Base-by-base conservation (phyloP, 1,284 basidiomycete species). In the Hemileia vastatrix region DNA sequence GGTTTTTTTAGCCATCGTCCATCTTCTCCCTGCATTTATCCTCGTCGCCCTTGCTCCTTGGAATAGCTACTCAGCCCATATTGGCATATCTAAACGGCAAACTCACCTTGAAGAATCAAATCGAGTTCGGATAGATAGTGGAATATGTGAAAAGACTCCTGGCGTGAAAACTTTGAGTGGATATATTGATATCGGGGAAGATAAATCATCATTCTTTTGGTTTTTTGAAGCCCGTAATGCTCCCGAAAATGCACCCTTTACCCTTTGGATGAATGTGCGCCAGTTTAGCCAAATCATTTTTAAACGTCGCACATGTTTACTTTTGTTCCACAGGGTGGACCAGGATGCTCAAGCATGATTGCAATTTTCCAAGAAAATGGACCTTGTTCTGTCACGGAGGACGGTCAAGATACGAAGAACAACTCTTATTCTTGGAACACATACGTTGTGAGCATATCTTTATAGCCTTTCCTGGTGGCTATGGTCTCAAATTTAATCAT, bases 81-180 rank as follows among this genome's bases (percentile, higher is more conserved):
- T 8, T 43, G 8, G 6, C 36, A n/a, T n/a, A 43, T 43, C 36
- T n/a, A 43, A 43, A 43, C 36, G 8, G 15, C 36, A 43, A n/a
- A n/a, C 8, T 8, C 6, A 6, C n/a, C 36, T 43, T 43, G 15
- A 52, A 9, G 61, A 48, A 13, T n/a, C 54, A 9, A 56, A 63
- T 27, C 61, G 61, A 19, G 21, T 63, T 36, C 32, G 51, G 1
- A 53, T 36, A 19, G 43, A 86, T 67, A 85, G 84, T 4, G 85
- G 85, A 0, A 80, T 86, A 4, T 88, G 86, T 70, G 86, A 88
- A 75, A 85, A 82, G 4, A 85, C 84, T 0, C 81, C 83, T 0
- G 82, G 81, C 0, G 85, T 87, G 6, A 77, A 79, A 48, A 84
- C 85, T 71, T 80, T 83, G 65, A 85, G 85, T 0, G 85, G 83